Evolutionary conservation across 1,139 yeast genomes (phyloP).

Genomic region (Entelexis sorbosivorans): DNA sequence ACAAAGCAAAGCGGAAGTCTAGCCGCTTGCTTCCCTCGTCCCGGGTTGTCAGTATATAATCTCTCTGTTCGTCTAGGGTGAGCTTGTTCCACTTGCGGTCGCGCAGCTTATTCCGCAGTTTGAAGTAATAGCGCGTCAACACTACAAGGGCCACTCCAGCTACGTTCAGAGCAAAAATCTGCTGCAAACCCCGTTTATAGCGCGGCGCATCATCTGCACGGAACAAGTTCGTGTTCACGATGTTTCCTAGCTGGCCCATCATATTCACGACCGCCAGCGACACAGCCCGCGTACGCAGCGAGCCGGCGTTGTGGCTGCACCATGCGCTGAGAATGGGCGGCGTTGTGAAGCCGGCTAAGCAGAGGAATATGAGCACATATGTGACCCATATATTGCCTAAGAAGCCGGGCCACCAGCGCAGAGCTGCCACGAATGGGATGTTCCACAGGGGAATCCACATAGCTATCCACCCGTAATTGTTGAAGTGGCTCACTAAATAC

Average conservation of each 20-base stretch:
- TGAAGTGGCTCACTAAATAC: slow-evolving; percentile 19
- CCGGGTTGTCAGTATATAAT: slow-evolving; percentile 37
- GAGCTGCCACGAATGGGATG: slow-evolving; percentile 13
- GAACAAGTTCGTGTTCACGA: slow-evolving; percentile 44
- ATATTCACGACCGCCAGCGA: slow-evolving; percentile 53
- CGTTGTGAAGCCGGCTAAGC: slow-evolving; percentile 17
- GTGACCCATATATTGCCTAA: slow-evolving; percentile 18
- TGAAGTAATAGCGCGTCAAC: slow-evolving; percentile 32
- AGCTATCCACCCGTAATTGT: slow-evolving; percentile 8
- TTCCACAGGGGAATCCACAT: slow-evolving; percentile 20
- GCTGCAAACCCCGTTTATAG: slow-evolving; percentile 45
- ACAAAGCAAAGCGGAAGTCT: slow-evolving; percentile 36
- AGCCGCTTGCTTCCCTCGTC: slow-evolving; percentile 48
- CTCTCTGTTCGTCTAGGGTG: slow-evolving; percentile 39
- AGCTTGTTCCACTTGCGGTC: slow-evolving; percentile 40
- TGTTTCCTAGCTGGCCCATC: slow-evolving; percentile 45
- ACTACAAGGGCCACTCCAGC: slow-evolving; percentile 20
- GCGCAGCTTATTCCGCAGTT: slow-evolving; percentile 38
- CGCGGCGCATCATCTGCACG: slow-evolving; percentile 46
- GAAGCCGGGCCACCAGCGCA: slow-evolving; percentile 22
- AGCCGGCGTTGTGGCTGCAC: slow-evolving; percentile 53
- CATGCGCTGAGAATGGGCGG: slow-evolving; percentile 37
- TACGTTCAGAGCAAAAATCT: slow-evolving; percentile 34
- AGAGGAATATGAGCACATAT: slow-evolving; percentile 19
- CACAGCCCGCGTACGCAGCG: slow-evolving; percentile 43